Conservation (phyloP, 345 rosid genomes). For the Zanthoxylum bungeanum region DNA sequence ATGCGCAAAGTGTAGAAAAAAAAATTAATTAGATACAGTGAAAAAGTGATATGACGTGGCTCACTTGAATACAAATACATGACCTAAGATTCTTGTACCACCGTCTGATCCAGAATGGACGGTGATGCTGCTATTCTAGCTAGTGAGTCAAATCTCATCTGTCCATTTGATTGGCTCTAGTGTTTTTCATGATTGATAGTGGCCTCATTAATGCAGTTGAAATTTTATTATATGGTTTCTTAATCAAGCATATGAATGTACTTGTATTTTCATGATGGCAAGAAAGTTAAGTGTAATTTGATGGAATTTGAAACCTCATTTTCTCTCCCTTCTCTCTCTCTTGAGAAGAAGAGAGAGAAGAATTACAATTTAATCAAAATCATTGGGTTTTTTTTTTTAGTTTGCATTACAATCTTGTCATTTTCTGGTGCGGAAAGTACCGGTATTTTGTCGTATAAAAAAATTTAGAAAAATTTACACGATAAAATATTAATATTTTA, state of each 20-base stretch:
- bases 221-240: not conserved
- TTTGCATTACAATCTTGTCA: no score
- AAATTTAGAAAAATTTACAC: no score
- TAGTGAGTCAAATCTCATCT: not conserved
- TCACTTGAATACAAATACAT: not conserved
- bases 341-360: no score
- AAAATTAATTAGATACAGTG: not conserved
- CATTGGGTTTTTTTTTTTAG: no score
- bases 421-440: no score
- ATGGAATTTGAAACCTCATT: no score
- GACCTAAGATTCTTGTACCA: slow-evolving; percentile 4
- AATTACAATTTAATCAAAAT: not conserved
- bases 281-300: no score
- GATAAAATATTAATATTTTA: no score
- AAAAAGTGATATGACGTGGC: not conserved
- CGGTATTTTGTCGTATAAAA: no score
- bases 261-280: not conserved
- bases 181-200: slow-evolving; percentile 2
- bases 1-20: slow-evolving; percentile 14
- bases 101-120: slow-evolving; percentile 6
- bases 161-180: not conserved
- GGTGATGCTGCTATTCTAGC: not conserved
- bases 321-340: no score
- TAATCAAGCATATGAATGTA: not conserved
- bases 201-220: not conserved